phyloP scores from a whole-genome alignment of 2,329 filamentous ascomycete genomes.

The Pseudocercospora eumusae region DNA sequence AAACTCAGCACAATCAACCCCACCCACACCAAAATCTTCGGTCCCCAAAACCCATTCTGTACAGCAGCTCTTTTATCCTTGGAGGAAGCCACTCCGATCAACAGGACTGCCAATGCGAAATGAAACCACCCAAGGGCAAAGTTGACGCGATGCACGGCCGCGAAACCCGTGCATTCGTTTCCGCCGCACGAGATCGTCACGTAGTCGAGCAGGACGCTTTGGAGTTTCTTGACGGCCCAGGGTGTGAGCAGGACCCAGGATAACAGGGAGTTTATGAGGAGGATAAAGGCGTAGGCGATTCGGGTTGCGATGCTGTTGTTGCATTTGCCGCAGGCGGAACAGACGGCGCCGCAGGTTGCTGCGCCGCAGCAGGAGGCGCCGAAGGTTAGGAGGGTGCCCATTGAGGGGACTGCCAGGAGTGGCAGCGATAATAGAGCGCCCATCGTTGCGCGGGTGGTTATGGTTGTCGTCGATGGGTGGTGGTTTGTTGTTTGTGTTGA shows the following conservation, averaged over 20 bases:
- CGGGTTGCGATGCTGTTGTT: constrained; percentile 96
- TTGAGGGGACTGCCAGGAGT: constrained; percentile 81
- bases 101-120: constrained; percentile 76
- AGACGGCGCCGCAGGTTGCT: constrained; percentile 89
- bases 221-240: constrained; percentile 95
- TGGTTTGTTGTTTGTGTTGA: constrained; percentile 4
- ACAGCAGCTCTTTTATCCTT: constrained; percentile 83
- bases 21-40: constrained; percentile 89
- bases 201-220: constrained; percentile 90
- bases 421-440: constrained; percentile 89
- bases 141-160: constrained; percentile 96
- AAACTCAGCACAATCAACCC: constrained; percentile 86
- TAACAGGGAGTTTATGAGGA: constrained; percentile 93
- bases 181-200: constrained; percentile 87
- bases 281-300: constrained; percentile 80
- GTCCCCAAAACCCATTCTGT: constrained; percentile 99
- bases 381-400: constrained; percentile 77
- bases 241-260: constrained; percentile 99
- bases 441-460: constrained; percentile 57
- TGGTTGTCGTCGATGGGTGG: constrained; percentile 2
- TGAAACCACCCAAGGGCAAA: constrained; percentile 96
- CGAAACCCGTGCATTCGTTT: constrained; percentile 90
- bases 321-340: constrained; percentile 93
- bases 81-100: constrained; percentile 83
- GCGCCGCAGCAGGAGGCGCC: constrained; percentile 93